These are phyloP conservation scores for Trichophyton mentagrophytes DNA, from an alignment of 2,329 filamentous ascomycete species.

Conservation along the genomic window DNA sequence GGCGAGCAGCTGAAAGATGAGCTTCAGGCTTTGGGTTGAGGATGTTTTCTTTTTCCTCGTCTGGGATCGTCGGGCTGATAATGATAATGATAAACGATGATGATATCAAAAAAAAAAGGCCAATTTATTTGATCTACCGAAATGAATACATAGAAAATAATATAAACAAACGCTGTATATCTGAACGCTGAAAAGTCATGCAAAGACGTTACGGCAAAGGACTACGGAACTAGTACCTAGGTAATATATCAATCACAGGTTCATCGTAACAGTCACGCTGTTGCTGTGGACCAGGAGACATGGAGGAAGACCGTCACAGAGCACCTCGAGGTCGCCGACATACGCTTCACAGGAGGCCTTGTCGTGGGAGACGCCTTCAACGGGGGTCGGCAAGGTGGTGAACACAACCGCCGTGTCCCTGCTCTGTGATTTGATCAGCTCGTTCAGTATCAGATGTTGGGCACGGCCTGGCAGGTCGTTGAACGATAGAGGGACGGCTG, in stretches of 20 bases:
- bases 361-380: conserved; percentile 60
- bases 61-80: too few species aligned
- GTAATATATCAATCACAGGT: conserved; percentile 21
- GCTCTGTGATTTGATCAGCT: conserved; percentile 60
- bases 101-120: not conserved
- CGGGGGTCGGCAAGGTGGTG: conserved; percentile 69
- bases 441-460: conserved; percentile 76
- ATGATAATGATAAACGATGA: too few species aligned
- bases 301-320: conserved; percentile 65
- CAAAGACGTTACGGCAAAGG: not conserved
- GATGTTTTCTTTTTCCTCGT: too few species aligned
- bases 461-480: conserved; percentile 75
- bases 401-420: conserved; percentile 63
- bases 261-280: conserved; percentile 67
- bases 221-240: not conserved
- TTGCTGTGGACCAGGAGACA: conserved; percentile 72
- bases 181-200: not conserved
- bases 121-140: not conserved
- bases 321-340: conserved; percentile 61
- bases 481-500: conserved; percentile 60
- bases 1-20: too few species aligned
- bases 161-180: not conserved
- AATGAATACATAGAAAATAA: not conserved
- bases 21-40: too few species aligned
- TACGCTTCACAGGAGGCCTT: conserved; percentile 61